Percentiles rank a stretch among this genome's conserved stretches.
These are phyloP conservation scores for Graphiopsis chlorocephala DNA, from an alignment of 2,329 filamentous ascomycete genomes.

Conservation along the genomic window DNA sequence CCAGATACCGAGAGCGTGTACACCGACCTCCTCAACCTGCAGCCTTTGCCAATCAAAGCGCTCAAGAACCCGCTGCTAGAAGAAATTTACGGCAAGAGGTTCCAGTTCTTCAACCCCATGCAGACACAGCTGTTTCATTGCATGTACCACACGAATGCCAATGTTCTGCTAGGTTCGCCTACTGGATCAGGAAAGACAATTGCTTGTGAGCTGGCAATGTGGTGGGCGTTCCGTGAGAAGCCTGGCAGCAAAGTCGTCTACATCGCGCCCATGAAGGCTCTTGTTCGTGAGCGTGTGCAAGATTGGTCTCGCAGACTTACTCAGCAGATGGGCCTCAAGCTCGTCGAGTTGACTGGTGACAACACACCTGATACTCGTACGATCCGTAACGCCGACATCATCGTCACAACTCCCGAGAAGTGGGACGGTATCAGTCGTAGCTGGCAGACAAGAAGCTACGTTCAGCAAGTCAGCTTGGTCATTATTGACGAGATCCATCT, in stretches of 20 bases:
- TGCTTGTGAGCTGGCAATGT: conserved; percentile 94
- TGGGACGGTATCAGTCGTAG: conserved; percentile 99
- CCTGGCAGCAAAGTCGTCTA: conserved; percentile 98
- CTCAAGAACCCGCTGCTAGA: conserved; percentile 84
- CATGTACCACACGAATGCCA: conserved; percentile 85
- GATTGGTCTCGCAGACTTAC: conserved; percentile 88
- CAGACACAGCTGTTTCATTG: conserved; percentile 98
- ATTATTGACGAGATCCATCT: conserved; percentile 99
- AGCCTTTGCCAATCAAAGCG: conserved; percentile 82
- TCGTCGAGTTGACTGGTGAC: conserved; percentile 95
- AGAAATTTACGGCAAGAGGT: conserved; percentile 82
- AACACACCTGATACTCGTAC: conserved; percentile 96
- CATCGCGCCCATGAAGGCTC: conserved; percentile 98
- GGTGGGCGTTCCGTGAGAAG: conserved; percentile 95
- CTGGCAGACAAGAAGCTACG: conserved; percentile 97
- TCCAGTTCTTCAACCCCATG: conserved; percentile 99
- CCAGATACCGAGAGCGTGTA: conserved; percentile 98
- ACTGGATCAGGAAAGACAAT: conserved; percentile 98
- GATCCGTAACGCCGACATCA: conserved; percentile 93
- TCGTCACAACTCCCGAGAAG: conserved; percentile 98
- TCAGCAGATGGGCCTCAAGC: conserved; percentile 75
- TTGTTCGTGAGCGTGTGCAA: conserved; percentile 92
- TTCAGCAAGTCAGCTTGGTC: conserved; percentile 88
- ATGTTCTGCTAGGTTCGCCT: conserved; percentile 90
- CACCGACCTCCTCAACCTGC: conserved; percentile 86